Percentiles rank a stretch among this genome's conserved stretches.
Conservation (phyloP, 176 grass and related monocot species). For the Oryza brachyantha region DNA sequence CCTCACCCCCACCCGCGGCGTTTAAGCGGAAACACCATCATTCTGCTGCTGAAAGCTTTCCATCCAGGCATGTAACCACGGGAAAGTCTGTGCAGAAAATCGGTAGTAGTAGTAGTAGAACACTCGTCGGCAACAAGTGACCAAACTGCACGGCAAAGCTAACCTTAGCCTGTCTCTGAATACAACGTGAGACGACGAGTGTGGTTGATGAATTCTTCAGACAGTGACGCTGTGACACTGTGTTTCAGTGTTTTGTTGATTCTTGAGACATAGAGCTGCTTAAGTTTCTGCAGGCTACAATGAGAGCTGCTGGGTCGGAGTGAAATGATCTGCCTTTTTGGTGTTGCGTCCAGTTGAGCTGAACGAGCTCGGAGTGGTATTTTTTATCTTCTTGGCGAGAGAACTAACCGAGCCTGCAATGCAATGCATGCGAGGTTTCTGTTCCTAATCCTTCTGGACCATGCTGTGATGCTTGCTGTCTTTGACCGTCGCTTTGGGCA, state of each 20-base stretch:
- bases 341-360: neutral
- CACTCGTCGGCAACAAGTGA: neutral
- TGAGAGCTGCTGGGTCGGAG: neutral
- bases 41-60: constrained; percentile 38
- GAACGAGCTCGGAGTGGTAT: neutral
- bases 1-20: neutral
- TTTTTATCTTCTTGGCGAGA: neutral
- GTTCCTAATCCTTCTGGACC: neutral
- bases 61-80: neutral
- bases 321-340: neutral
- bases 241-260: neutral
- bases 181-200: constrained; percentile 6
- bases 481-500: constrained; percentile 15
- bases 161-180: neutral
- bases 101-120: too few relatives aligned
- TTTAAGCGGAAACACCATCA: constrained; percentile 32
- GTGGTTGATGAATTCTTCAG: neutral
- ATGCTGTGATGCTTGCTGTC: constrained; percentile 7
- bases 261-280: constrained; percentile 8
- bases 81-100: neutral
- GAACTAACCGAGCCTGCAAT: neutral
- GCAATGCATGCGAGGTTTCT: neutral
- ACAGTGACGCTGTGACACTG: neutral
- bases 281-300: constrained; percentile 12
- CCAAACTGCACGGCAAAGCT: neutral